phyloP scores from a whole-genome alignment of 768 basidiomycete species.

The Dentipellis sp. region DNA sequence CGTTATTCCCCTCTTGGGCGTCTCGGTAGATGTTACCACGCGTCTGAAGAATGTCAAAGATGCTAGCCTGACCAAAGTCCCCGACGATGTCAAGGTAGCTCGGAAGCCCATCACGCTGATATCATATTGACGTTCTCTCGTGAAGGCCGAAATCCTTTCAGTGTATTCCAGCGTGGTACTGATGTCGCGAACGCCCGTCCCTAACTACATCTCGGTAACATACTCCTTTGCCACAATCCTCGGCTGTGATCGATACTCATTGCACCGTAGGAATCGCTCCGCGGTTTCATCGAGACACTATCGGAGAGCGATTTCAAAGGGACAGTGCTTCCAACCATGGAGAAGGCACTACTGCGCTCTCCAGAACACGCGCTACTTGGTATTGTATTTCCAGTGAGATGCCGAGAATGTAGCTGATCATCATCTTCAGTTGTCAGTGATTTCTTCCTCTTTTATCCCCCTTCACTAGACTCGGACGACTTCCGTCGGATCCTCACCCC shows the following conservation, averaged over 20 bases:
- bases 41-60: constrained; percentile 52
- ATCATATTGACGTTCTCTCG: constrained; percentile 1
- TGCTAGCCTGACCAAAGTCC: constrained; percentile 31
- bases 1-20: constrained; percentile 49
- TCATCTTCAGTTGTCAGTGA: constrained; percentile 38
- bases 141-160: constrained; percentile 46
- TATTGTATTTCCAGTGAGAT: constrained; percentile 23
- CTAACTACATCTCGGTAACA: constrained; percentile 50
- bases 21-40: constrained; percentile 60
- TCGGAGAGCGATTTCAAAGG: constrained; percentile 40
- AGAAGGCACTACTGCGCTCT: constrained; percentile 73
- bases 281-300: constrained; percentile 54
- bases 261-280: constrained; percentile 34
- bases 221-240: not conserved
- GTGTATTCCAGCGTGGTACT: constrained; percentile 56
- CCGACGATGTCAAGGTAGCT: constrained; percentile 37
- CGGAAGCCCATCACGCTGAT: not conserved
- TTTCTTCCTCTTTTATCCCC: constrained; percentile 47
- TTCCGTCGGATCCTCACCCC: constrained; percentile 52
- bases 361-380: constrained; percentile 70
- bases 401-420: constrained; percentile 2
- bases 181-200: constrained; percentile 55
- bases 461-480: constrained; percentile 34
- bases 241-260: constrained; percentile 4
- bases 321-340: constrained; percentile 59